Evolutionary conservation across 1,139 yeast species (phyloP), one percentile per base, ranked within the genome.

Genomic region (Yamadazyma diospyri): DNA sequence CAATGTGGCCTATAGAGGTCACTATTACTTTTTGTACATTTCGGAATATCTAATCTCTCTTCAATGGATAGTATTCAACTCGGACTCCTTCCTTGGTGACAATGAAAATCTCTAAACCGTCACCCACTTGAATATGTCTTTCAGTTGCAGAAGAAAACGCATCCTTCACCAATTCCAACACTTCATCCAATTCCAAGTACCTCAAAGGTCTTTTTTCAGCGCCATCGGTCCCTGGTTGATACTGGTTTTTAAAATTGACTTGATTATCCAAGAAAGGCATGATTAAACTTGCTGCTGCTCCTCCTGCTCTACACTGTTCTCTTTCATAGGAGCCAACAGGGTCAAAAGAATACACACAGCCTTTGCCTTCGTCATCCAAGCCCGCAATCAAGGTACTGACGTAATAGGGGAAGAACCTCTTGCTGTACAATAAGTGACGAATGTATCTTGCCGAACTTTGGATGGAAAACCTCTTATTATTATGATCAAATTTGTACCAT

Each of bases 241-340:
- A 76, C 61, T 92, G 98, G 64, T 92, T 92, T 59, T 89, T 88
- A 63, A 86, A 85, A 58, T 86, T 84, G 43, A 94, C 98, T 67
- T 94, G 98, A 61, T 89, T 92, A 59, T 92, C 98, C 53, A 92
- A 76, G 59, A 92, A 92, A 4, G 98, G 98, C 94, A 88, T 89
- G 50, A 92, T 88, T 59, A 92, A 75, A 46, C 92, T 79, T 2
- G 97, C 94, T 21, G 97, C 97, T 6, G 97, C 94, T 28, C 98
- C 98, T 41, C 95, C 97, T 1, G 97, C 97, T 53, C 97, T 78
- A 63, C 97, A 87, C 56, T 88, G 95, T 58, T 89, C 97, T 52
- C 97, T 78, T 64, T 94, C 98, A 57, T 92, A 94, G 2, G 96
- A 86, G 5, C 98, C 98, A 37, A 92, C 96, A 1, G 98, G 98